A percentile compares a stretch with the other conserved stretches of the same genome.
Conservation (phyloP, 306 rosid species). For the Fragaria ananassa region DNA sequence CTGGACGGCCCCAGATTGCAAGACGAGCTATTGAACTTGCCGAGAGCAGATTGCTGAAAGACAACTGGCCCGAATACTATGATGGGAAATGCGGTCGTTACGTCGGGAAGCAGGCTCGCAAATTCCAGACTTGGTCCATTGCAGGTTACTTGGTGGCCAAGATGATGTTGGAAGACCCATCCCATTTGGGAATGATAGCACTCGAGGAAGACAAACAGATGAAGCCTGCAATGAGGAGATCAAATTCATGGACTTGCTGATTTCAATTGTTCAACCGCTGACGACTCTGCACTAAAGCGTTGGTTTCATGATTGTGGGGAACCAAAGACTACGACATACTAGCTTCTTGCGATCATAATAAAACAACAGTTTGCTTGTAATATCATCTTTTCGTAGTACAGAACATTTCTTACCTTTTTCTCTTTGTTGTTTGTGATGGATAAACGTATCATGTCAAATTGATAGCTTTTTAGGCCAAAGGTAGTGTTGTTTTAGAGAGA, state of each 20-base stretch:
- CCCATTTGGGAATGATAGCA: constrained; percentile 60
- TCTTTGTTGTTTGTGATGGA: not conserved
- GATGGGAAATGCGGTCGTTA: constrained; percentile 67
- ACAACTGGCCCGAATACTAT: constrained; percentile 75
- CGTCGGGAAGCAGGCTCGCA: constrained; percentile 75
- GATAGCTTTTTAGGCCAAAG: not conserved
- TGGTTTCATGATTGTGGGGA: not conserved
- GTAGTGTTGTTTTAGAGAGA: not conserved
- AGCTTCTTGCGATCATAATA: not conserved
- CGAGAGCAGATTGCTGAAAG: constrained; percentile 55
- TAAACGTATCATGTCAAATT: not conserved
- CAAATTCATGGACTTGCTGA: constrained; percentile 59
- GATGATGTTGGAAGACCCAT: constrained; percentile 75
- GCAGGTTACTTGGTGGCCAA: constrained; percentile 75
- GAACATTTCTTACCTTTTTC: not conserved
- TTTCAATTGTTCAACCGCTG: not conserved
- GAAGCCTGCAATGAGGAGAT: constrained; percentile 61
- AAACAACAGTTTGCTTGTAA: constrained; percentile 6
- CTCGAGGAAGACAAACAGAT: constrained; percentile 64
- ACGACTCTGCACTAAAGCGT: not conserved
- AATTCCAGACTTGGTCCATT: constrained; percentile 72
- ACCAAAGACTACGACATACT: not conserved
- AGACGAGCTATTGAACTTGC: constrained; percentile 72
- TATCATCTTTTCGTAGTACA: not conserved
- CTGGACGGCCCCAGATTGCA: constrained; percentile 74